A percentile compares a stretch with the other conserved stretches of the same genome.
These are phyloP conservation scores for Oleoguttula mirabilis DNA, from an alignment of 495 filamentous ascomycete species.

Conservation along the genomic window DNA sequence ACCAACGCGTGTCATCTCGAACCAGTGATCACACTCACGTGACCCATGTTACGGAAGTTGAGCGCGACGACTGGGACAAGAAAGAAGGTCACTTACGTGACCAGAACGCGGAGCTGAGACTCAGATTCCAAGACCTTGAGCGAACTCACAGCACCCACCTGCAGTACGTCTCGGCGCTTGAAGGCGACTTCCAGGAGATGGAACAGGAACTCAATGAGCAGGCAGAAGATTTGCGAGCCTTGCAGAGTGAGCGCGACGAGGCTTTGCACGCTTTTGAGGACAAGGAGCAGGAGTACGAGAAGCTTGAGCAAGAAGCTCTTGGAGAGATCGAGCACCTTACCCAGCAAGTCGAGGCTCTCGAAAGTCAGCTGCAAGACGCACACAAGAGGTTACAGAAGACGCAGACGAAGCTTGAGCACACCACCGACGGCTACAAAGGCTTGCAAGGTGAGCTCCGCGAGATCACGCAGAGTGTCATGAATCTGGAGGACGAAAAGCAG, in stretches of 20 bases:
- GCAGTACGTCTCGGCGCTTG: slow-evolving; percentile 28
- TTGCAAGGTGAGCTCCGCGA: slow-evolving; percentile 84
- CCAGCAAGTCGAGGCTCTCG: slow-evolving; percentile 47
- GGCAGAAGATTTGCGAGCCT: slow-evolving; percentile 57
- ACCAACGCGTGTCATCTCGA: slow-evolving; percentile 59
- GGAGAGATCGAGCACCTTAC: slow-evolving; percentile 77
- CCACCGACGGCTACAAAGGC: slow-evolving; percentile 70
- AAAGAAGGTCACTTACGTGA: slow-evolving; percentile 75
- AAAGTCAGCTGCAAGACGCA: slow-evolving; percentile 13
- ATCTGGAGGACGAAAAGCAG: slow-evolving; percentile 69
- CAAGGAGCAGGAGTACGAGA: slow-evolving; percentile 67
- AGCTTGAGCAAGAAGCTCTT: slow-evolving; percentile 65
- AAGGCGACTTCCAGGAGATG: slow-evolving; percentile 26
- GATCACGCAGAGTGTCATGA: slow-evolving; percentile 70
- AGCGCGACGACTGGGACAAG: slow-evolving; percentile 70
- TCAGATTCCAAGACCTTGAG: slow-evolving; percentile 51
- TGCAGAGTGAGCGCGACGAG: slow-evolving; percentile 80
- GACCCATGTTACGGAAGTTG: slow-evolving; percentile 58
- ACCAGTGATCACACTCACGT: slow-evolving; percentile 56
- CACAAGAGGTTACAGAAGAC: slow-evolving; percentile 33
- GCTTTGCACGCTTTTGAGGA: slow-evolving; percentile 65
- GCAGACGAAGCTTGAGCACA: slow-evolving; percentile 53
- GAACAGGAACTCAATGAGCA: slow-evolving; percentile 27
- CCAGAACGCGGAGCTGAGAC: slow-evolving; percentile 66
- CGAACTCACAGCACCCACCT: slow-evolving; percentile 32